phyloP scores from a whole-genome alignment of 2,329 filamentous ascomycete genomes.

The Torrubiellomyces zombiae region DNA sequence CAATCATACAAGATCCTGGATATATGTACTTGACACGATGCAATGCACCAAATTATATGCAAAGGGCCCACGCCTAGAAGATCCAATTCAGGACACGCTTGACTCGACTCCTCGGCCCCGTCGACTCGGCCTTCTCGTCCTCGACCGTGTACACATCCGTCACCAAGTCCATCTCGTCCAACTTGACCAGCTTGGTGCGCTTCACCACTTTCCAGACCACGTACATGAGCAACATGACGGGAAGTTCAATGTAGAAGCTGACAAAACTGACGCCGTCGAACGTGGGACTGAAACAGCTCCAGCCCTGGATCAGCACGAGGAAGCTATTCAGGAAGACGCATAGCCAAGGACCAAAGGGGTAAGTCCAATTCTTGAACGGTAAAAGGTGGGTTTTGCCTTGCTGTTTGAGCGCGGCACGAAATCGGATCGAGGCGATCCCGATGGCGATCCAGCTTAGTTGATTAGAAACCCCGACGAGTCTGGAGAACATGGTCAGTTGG shows the following conservation, averaged over 20 bases:
- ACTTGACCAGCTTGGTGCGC: constrained; percentile 37
- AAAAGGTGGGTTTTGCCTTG: constrained; percentile 45
- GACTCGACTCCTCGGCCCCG: constrained; percentile 29
- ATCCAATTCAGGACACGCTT: constrained; percentile 16
- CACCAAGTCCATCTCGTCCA: constrained; percentile 45
- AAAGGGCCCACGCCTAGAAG: constrained; percentile 8
- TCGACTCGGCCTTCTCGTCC: constrained; percentile 9
- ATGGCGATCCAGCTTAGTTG: constrained; percentile 51
- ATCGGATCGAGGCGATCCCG: constrained; percentile 46
- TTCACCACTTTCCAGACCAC: constrained; percentile 56
- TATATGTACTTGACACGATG: background rate
- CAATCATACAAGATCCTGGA: too few species aligned
- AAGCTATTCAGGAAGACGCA: constrained; percentile 40
- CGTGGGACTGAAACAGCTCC: constrained; percentile 41
- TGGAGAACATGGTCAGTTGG: too few species aligned
- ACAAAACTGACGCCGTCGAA: constrained; percentile 45
- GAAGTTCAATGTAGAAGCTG: constrained; percentile 46
- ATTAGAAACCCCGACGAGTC: constrained; percentile 49
- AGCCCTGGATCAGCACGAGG: constrained; percentile 47
- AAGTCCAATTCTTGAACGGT: constrained; percentile 51
- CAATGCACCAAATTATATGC: background rate
- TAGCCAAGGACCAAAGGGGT: constrained; percentile 42
- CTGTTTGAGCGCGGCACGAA: constrained; percentile 36
- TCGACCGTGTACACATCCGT: constrained; percentile 41
- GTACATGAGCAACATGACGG: constrained; percentile 46